Evolutionary conservation across 2,329 filamentous ascomycete genomes (phyloP).

Genomic region (Lojkania enalia): DNA sequence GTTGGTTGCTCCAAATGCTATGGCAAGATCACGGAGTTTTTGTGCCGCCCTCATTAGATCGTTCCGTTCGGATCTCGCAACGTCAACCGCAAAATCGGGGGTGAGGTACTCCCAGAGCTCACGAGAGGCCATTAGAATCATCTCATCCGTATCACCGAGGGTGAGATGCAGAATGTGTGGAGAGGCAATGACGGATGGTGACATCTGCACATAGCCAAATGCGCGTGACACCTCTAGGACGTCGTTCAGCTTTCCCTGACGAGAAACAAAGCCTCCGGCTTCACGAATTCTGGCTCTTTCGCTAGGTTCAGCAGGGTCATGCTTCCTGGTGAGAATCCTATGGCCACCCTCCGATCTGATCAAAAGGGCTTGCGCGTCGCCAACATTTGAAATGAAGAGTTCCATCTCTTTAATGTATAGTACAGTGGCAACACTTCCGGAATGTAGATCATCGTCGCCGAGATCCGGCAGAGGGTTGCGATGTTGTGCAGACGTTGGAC

Average conservation of each 20-base stretch:
- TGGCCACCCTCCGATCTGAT: conserved; percentile 86
- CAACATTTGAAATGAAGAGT: conserved; percentile 91
- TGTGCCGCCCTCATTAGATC: conserved; percentile 96
- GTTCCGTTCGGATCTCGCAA: conserved; percentile 80
- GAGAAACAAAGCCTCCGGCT: conserved; percentile 92
- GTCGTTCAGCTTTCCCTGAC: conserved; percentile 92
- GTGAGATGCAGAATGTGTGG: conserved; percentile 79
- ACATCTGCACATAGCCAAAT: conserved; percentile 91
- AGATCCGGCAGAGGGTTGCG: conserved; percentile 77
- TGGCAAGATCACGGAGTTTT: conserved; percentile 90
- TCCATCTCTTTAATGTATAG: conserved; percentile 88
- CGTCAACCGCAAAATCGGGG: conserved; percentile 87
- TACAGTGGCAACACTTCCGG: conserved; percentile 89
- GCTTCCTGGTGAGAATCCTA: conserved; percentile 83
- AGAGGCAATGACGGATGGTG: conserved; percentile 89
- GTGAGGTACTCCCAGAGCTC: conserved; percentile 96
- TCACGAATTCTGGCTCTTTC: conserved; percentile 90
- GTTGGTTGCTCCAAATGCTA: conserved; percentile 88
- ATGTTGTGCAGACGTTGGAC: conserved; percentile 48
- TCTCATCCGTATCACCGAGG: conserved; percentile 86
- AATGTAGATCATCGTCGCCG: conserved; percentile 84
- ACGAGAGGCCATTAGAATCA: conserved; percentile 85
- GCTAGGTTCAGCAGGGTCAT: conserved; percentile 83
- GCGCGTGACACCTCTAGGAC: conserved; percentile 87
- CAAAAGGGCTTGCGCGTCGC: conserved; percentile 92